phyloP scores from a whole-genome alignment of 495 filamentous ascomycete genomes.

The Parathielavia hyrcaniae region DNA sequence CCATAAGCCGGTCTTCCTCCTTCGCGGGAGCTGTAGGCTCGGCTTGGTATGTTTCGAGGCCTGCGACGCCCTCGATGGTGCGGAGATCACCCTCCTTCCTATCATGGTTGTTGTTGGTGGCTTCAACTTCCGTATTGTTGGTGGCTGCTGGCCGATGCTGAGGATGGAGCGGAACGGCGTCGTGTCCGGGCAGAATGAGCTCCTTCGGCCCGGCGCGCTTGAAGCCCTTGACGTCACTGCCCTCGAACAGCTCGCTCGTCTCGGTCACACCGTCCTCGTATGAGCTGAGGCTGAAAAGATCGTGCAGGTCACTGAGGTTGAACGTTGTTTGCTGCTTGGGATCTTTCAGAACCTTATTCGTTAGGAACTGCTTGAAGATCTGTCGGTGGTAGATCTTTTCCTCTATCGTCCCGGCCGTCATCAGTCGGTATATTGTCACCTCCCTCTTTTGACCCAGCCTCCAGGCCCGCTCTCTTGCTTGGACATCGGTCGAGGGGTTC shows the following conservation, averaged over 20 bases:
- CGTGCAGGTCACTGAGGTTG: constrained; percentile 76
- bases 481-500: constrained; percentile 91
- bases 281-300: constrained; percentile 76
- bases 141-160: background rate
- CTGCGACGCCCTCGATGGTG: constrained; percentile 37
- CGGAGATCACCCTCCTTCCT: constrained; percentile 28
- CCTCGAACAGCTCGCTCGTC: constrained; percentile 76
- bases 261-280: constrained; percentile 67
- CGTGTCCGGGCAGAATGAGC: constrained; percentile 22
- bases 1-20: constrained; percentile 65
- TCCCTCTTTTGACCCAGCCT: constrained; percentile 88
- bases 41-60: constrained; percentile 29
- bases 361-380: constrained; percentile 93
- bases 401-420: constrained; percentile 96
- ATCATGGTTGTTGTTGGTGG: constrained; percentile 20
- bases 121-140: background rate
- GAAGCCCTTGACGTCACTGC: constrained; percentile 63
- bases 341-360: constrained; percentile 88
- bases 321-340: constrained; percentile 85
- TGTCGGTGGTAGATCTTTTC: constrained; percentile 99
- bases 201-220: constrained; percentile 38
- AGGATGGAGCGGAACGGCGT: constrained; percentile 13
- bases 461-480: constrained; percentile 96
- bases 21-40: constrained; percentile 22
- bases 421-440: constrained; percentile 87